Evolutionary conservation across 768 basidiomycete genomes (phyloP), one percentile per base, ranked within the genome.

Genomic region (Leccinum variicolor): DNA sequence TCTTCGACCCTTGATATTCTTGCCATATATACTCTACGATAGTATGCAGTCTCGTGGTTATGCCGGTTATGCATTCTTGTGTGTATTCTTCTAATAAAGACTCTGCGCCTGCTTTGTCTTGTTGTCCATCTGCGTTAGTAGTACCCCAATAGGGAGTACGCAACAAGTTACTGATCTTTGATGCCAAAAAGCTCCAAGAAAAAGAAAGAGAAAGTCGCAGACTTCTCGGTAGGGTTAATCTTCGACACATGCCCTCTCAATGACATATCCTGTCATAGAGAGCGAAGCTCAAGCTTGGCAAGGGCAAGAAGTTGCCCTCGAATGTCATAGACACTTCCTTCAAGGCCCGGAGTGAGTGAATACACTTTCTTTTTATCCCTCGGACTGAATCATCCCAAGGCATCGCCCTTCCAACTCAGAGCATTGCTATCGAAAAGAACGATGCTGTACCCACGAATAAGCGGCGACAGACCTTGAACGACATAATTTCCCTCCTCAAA

Each of bases 291-390:
- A 99, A 97, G 73, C 89, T 99, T 51, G 96, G 96, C 34, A 99
- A 96, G 71, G 94, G 92, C 46, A 98, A 95, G 73, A 84, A 89
- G 65, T 69, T 77, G 10, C 79, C 94, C 10, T 80, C 76, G 48
- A 98, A 98, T 80, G 91, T 84, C 6, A 84, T 98, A 63, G 92
- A 98, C 74, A 98, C 96, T 1, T 94, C 95, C 1, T 98, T 96
- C 82, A 94, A 95, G 70, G 86, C 93, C 31, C 85, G 92, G 58
- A 92, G 96, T 97, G 67, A 65, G 90, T 78, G 50, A 33, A 52
- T 8, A 45, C 34, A 6, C 7, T 15, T 26, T 56, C 11, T 29
- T 19, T 33, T 19, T 33, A 4, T 45, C 36, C 17, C 17, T 28
- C 58, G 45, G 54, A 39, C 55, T 69, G 63, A 54, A 13, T 61